Evolutionary conservation across 441 rosid species (phyloP).

Genomic region (Omphalea diandra): DNA sequence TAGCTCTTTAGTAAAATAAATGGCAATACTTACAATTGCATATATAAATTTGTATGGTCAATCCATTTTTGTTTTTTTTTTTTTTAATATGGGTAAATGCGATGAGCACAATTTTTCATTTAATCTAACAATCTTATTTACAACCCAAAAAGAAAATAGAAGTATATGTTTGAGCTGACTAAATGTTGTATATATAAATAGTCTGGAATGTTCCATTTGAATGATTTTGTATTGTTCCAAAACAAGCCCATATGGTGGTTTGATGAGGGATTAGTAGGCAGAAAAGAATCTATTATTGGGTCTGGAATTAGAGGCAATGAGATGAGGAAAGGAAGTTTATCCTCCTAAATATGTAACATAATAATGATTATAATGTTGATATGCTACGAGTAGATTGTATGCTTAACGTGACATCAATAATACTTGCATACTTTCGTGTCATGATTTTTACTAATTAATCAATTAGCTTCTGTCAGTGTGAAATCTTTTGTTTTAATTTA

Average conservation of each 20-base stretch:
- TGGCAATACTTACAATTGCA: too few species aligned
- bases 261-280: conserved; percentile 20
- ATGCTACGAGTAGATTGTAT: conserved; percentile 45
- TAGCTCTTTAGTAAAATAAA: too few species aligned
- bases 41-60: too few species aligned
- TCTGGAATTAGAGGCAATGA: conserved; percentile 19
- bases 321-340: conserved; percentile 19
- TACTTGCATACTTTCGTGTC: conserved; percentile 9
- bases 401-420: conserved; percentile 40
- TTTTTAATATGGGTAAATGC: too few species aligned
- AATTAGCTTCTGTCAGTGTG: conserved; percentile 13
- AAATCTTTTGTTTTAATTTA: not conserved
- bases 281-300: conserved; percentile 32
- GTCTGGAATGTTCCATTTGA: not conserved
- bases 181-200: not conserved
- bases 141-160: too few species aligned
- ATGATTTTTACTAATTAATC: not conserved
- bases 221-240: conserved; percentile 12
- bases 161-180: too few species aligned
- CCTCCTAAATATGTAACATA: conserved; percentile 29
- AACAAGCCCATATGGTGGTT: conserved; percentile 30
- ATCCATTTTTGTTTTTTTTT: too few species aligned
- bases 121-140: too few species aligned
- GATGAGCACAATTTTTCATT: too few species aligned
- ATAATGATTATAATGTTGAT: conserved; percentile 37